Evolutionary conservation across 495 filamentous ascomycete genomes (phyloP).

Genomic region (Glarea lozoyensis): DNA sequence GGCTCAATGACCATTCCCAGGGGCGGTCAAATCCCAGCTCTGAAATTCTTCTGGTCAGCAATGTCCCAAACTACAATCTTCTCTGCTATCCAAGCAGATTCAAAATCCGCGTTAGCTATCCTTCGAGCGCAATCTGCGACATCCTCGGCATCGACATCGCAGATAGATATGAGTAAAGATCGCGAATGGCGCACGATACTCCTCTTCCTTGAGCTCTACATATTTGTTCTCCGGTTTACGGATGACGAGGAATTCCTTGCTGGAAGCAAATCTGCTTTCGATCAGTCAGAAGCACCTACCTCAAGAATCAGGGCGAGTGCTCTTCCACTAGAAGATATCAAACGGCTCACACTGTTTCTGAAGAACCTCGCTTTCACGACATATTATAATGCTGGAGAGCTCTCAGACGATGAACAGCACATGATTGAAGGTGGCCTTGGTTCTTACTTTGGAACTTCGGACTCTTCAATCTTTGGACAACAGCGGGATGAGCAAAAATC

Average conservation of each 20-base stretch:
- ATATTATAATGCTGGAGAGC: conserved; percentile 71
- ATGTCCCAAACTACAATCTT: conserved; percentile 61
- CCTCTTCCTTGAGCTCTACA: conserved; percentile 89
- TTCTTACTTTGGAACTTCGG: conserved; percentile 40
- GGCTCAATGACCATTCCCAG: conserved; percentile 52
- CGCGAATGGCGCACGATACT: conserved; percentile 85
- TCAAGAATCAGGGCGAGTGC: conserved; percentile 52
- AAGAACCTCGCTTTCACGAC: conserved; percentile 89
- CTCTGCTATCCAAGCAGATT: conserved; percentile 49
- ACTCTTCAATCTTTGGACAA: conserved; percentile 12
- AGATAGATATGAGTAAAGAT: conserved; percentile 27
- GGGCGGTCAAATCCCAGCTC: conserved; percentile 49
- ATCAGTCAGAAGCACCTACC: conserved; percentile 25
- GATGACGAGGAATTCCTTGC: conserved; percentile 84
- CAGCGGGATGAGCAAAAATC: not conserved
- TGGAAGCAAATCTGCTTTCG: conserved; percentile 16
- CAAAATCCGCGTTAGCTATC: conserved; percentile 44
- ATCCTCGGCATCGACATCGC: conserved; percentile 16
- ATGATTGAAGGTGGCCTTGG: conserved; percentile 41
- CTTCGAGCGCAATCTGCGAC: conserved; percentile 34
- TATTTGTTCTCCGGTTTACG: conserved; percentile 81
- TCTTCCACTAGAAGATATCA: conserved; percentile 60
- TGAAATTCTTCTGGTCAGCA: conserved; percentile 86
- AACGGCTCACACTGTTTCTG: conserved; percentile 70
- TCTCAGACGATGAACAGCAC: conserved; percentile 43